Conservation (phyloP, 768 basidiomycete genomes). For the Psilocybe tampanensis region DNA sequence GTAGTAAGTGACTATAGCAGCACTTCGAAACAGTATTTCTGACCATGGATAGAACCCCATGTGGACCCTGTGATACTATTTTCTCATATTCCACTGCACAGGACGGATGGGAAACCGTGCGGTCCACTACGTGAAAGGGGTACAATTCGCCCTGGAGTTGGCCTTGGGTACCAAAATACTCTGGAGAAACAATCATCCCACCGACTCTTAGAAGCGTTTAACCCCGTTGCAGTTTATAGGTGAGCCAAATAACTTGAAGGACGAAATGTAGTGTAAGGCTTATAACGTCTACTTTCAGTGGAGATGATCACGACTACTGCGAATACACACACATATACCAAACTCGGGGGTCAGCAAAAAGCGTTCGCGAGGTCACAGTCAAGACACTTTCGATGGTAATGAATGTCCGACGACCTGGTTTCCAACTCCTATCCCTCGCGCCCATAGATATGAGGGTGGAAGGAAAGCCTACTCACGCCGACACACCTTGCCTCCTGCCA, state of each 20-base stretch:
- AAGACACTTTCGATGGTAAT: conserved; percentile 91
- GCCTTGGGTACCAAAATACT: conserved; percentile 84
- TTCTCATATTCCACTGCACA: conserved; percentile 86
- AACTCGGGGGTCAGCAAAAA: conserved; percentile 20
- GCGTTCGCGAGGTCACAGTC: conserved; percentile 76
- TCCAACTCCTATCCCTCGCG: conserved; percentile 83
- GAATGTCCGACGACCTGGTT: conserved; percentile 83
- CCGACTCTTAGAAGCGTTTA: conserved; percentile 65
- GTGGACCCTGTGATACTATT: conserved; percentile 67
- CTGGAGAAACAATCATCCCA: conserved; percentile 66
- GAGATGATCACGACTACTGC: conserved; percentile 97
- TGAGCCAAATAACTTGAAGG: conserved; percentile 27
- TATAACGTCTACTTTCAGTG: conserved; percentile 48
- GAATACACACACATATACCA: conserved; percentile 55
- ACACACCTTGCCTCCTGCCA: conserved; percentile 78
- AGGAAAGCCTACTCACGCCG: conserved; percentile 40
- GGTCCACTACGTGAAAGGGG: conserved; percentile 80
- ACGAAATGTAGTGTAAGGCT: too few relatives aligned
- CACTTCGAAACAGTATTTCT: not conserved
- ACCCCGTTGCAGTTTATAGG: conserved; percentile 79
- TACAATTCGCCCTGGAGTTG: conserved; percentile 70
- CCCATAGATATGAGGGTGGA: conserved; percentile 26
- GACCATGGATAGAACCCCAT: conserved; percentile 25
- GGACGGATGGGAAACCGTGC: conserved; percentile 69
- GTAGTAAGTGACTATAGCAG: conserved; percentile 30